Percentiles rank a stretch among this genome's conserved stretches.
phyloP scores from a whole-genome alignment of 148 eudicot genomes.

The Diospyros lotus region DNA sequence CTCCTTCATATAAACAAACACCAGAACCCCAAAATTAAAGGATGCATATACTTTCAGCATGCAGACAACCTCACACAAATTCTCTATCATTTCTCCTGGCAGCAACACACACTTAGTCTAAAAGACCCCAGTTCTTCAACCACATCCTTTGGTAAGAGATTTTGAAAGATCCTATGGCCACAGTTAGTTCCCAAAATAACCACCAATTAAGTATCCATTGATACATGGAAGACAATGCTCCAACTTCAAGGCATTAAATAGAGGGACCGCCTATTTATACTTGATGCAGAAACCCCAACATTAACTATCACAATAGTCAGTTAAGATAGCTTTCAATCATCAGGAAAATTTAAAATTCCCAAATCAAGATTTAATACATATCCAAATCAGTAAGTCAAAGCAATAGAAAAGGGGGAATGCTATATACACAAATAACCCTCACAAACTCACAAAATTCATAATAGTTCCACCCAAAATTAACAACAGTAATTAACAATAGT shows the following conservation, averaged over 20 bases:
- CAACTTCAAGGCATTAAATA: background rate
- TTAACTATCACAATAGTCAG: background rate
- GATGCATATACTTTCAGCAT: constrained; percentile 22
- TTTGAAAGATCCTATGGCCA: constrained; percentile 7
- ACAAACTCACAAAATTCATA: too few relatives aligned
- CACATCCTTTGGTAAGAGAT: constrained; percentile 16
- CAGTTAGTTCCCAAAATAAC: background rate
- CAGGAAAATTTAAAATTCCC: too few relatives aligned
- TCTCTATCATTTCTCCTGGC: constrained; percentile 17
- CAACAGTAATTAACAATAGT: too few relatives aligned
- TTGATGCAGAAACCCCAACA: background rate
- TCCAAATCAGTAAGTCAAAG: too few relatives aligned
- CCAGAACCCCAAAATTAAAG: constrained; percentile 31
- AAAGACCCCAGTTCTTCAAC: constrained; percentile 11
- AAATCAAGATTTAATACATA: too few relatives aligned
- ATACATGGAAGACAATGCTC: background rate
- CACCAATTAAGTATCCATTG: background rate
- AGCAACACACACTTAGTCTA: constrained; percentile 15
- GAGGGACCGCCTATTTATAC: background rate
- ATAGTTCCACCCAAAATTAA: too few relatives aligned
- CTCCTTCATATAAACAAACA: constrained; percentile 33
- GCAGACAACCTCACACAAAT: constrained; percentile 35
- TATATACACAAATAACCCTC: too few relatives aligned
- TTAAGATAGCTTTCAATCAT: too few relatives aligned
- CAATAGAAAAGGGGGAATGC: too few relatives aligned